A percentile compares a stretch with the other conserved stretches of the same genome.
Evolutionary conservation across 371 early-diverging fungal genomes (phyloP).

Genomic region (Synchytrium microbalum): DNA sequence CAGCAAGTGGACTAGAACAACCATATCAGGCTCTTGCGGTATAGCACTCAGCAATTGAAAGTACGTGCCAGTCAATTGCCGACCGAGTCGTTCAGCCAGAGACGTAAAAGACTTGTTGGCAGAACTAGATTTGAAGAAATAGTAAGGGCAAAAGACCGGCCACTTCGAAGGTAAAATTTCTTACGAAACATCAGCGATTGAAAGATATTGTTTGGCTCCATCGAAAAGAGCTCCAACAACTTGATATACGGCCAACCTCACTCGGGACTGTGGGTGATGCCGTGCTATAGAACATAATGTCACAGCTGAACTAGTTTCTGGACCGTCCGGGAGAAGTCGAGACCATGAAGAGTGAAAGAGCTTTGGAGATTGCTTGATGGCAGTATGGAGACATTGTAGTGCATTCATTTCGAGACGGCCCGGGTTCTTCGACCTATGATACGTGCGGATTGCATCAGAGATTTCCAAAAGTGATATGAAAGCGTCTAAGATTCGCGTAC

Average conservation of each 20-base stretch:
- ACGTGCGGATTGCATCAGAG: neutral
- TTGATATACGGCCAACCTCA: slow-evolving; percentile 48
- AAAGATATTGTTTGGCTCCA: slow-evolving; percentile 51
- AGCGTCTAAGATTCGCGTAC: slow-evolving; percentile 14
- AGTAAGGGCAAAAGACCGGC: neutral
- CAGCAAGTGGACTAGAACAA: slow-evolving; percentile 29
- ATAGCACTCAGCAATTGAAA: slow-evolving; percentile 30
- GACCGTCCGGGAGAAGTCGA: slow-evolving; percentile 48
- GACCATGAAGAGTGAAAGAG: slow-evolving; percentile 51
- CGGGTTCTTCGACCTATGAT: slow-evolving; percentile 24
- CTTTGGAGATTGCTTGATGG: slow-evolving; percentile 50
- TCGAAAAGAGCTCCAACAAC: slow-evolving; percentile 48
- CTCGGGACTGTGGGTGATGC: slow-evolving; percentile 35
- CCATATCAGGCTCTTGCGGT: slow-evolving; percentile 23
- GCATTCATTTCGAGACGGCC: slow-evolving; percentile 52
- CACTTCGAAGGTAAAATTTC: neutral
- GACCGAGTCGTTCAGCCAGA: slow-evolving; percentile 23
- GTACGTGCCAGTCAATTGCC: slow-evolving; percentile 36
- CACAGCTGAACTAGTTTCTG: slow-evolving; percentile 9
- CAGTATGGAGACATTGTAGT: slow-evolving; percentile 43
- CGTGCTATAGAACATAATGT: slow-evolving; percentile 8
- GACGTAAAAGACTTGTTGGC: slow-evolving; percentile 25
- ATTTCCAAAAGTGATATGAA: neutral
- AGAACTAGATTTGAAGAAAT: slow-evolving; percentile 1
- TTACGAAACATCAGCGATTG: slow-evolving; percentile 52